Base-by-base conservation (phyloP, 305 asterid genomes). In the Fraxinus nigra region DNA sequence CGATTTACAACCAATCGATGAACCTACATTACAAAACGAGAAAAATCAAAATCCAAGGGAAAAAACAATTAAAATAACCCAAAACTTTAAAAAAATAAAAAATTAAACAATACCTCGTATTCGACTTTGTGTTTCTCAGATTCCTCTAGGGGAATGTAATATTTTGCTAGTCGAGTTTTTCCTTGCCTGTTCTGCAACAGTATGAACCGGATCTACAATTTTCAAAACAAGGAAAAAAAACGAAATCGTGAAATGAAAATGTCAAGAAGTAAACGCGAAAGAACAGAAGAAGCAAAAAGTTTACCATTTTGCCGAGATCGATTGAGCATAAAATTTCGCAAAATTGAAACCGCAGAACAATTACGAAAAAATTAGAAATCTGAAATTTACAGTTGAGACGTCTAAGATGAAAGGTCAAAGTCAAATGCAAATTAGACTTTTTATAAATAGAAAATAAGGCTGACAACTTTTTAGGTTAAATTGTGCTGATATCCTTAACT, bases 61-160 rank as follows among this genome's bases (percentile, higher is more conserved):
- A 43, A 38, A 65, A 4, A 65, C 4, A 6, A n/a, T 54, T 67
- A 20, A 8, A 72, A 37, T 40, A 16, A 78, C 46, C 43, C 34
- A 69, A 69, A 69, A 13, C 4, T 26, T 34, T 0, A 35, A 35
- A 34, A 35, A 35, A 35, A 35, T 6, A 28, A 67, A 28, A 13
- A 11, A 2, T 16, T 16, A 73, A 46, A 43, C 5, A 38, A 67
- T 13, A 95, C 99, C 99, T 95, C 99, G 87, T 91, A 93, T 78
- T 95, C 98, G 43, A 95, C 98, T 86, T 93, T 95, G 82, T 95
- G 99, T 86, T 95, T 95, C 96, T 95, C 98, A 40, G 99, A 95
- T 90, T 95, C 99, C 89, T 95, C 99, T 16, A 95, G 98, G 78
- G 99, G 99, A 83, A 94, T 92, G 90, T 95, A 95, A 81, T 94